Evolutionary conservation across 768 basidiomycete genomes (phyloP).

Genomic region (Boletus coccyginus): DNA sequence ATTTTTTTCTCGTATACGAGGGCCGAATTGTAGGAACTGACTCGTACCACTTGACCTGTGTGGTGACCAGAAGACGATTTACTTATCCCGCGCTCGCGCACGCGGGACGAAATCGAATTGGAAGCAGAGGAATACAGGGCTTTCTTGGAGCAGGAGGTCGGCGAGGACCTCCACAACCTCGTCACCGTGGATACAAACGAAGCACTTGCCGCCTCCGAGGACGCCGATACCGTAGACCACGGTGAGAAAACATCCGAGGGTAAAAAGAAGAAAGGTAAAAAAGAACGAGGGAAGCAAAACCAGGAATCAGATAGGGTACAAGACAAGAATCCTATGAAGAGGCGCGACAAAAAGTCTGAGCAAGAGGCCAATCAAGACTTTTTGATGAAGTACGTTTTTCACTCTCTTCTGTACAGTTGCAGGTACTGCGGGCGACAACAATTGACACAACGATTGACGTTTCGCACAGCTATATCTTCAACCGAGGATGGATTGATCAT

Average conservation of each 20-base stretch:
- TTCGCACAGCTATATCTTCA: constrained; percentile 80
- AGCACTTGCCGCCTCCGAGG: constrained; percentile 17
- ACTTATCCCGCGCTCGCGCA: constrained; percentile 72
- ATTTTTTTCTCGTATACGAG: background rate
- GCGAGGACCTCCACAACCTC: constrained; percentile 65
- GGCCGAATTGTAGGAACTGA: background rate
- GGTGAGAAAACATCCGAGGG: constrained; percentile 27
- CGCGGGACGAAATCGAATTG: constrained; percentile 66
- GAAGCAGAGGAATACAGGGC: constrained; percentile 86
- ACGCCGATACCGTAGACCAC: constrained; percentile 27
- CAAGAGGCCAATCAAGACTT: constrained; percentile 82
- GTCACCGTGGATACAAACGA: constrained; percentile 48
- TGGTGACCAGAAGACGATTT: constrained; percentile 51
- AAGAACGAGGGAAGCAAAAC: constrained; percentile 31
- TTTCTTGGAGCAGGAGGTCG: constrained; percentile 81
- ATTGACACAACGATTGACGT: background rate
- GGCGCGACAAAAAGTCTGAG: constrained; percentile 36
- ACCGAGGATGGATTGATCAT: constrained; percentile 95
- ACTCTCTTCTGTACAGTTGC: background rate
- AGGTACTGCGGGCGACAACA: background rate
- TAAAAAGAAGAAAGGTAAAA: constrained; percentile 34
- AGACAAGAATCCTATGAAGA: constrained; percentile 21
- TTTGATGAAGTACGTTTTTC: constrained; percentile 70
- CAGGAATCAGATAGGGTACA: constrained; percentile 18
- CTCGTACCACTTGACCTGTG: background rate